These are phyloP conservation scores for Ascochyta fabae DNA, from an alignment of 2,329 filamentous ascomycete species.

Conservation along the genomic window DNA sequence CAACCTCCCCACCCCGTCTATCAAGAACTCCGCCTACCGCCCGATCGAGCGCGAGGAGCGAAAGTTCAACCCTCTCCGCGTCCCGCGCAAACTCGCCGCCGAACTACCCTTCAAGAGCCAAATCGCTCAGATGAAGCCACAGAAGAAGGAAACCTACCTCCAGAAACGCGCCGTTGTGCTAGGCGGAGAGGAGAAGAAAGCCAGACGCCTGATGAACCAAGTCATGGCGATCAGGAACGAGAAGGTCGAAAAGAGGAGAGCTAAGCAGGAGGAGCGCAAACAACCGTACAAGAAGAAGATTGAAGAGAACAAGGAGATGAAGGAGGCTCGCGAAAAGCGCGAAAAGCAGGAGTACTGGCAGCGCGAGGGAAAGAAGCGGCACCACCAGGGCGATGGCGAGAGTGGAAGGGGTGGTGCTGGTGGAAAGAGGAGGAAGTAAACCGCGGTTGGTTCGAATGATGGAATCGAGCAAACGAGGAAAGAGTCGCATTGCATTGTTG, in stretches of 20 bases:
- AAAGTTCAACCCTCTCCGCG: conserved; percentile 67
- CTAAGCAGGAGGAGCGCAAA: conserved; percentile 87
- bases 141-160: conserved; percentile 84
- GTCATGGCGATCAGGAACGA: conserved; percentile 89
- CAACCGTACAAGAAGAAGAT: conserved; percentile 83
- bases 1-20: conserved; percentile 75
- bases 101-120: conserved; percentile 92
- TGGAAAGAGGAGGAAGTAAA: conserved; percentile 40
- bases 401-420: conserved; percentile 51
- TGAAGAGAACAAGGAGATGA: conserved; percentile 82
- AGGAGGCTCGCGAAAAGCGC: conserved; percentile 82
- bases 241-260: conserved; percentile 80
- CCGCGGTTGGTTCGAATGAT: too few species aligned
- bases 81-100: conserved; percentile 81
- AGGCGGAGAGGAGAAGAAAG: conserved; percentile 83
- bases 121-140: conserved; percentile 79
- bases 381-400: conserved; percentile 60
- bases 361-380: conserved; percentile 83
- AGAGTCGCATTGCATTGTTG: not conserved
- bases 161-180: conserved; percentile 95
- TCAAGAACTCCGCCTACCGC: conserved; percentile 86
- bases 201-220: conserved; percentile 89
- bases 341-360: conserved; percentile 94
- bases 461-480: too few species aligned
- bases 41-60: conserved; percentile 59